These are phyloP conservation scores for Pythium oligandrum DNA, from an alignment of 352 stramenopile species.

Conservation along the genomic window DNA sequence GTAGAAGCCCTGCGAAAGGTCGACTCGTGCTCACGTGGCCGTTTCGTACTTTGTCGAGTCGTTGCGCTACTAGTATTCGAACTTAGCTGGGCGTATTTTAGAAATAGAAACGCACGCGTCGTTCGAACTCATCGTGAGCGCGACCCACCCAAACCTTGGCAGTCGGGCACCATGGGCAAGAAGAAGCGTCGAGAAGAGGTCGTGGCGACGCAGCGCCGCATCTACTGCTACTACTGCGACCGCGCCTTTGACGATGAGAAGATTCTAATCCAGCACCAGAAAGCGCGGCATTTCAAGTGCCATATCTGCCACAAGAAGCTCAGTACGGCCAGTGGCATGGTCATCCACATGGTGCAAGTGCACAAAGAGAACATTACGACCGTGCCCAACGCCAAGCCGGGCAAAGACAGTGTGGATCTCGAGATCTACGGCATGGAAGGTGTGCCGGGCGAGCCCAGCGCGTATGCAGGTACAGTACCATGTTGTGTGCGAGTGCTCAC, in stretches of 20 bases:
- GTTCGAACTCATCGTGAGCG: constrained; percentile 2
- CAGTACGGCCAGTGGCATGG: constrained; percentile 84
- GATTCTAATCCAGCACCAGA: constrained; percentile 91
- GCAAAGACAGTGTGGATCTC: constrained; percentile 69
- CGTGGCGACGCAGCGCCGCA: constrained; percentile 41
- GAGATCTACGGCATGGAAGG: constrained; percentile 91
- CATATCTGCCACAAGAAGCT: constrained; percentile 90
- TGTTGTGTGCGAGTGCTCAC: too few species aligned
- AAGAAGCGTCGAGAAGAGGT: constrained; percentile 78
- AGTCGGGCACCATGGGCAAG: constrained; percentile 52
- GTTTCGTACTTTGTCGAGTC: too few species aligned
- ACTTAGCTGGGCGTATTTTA: neutral
- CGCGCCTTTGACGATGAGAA: constrained; percentile 90
- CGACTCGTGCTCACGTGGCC: too few species aligned
- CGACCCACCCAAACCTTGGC: too few species aligned
- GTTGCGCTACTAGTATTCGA: too few species aligned
- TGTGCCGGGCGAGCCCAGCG: constrained; percentile 42
- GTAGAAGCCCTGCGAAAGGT: too few species aligned
- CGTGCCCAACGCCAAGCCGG: constrained; percentile 85
- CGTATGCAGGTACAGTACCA: constrained; percentile 16
- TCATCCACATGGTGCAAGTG: constrained; percentile 86
- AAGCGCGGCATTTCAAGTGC: constrained; percentile 91
- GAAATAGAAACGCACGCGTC: constrained; percentile 11
- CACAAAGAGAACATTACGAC: constrained; percentile 82
- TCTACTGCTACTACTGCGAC: constrained; percentile 94